Evolutionary conservation across 75 land plant genomes (phyloP).

Genomic region (Pseudotsuga menziesii): DNA sequence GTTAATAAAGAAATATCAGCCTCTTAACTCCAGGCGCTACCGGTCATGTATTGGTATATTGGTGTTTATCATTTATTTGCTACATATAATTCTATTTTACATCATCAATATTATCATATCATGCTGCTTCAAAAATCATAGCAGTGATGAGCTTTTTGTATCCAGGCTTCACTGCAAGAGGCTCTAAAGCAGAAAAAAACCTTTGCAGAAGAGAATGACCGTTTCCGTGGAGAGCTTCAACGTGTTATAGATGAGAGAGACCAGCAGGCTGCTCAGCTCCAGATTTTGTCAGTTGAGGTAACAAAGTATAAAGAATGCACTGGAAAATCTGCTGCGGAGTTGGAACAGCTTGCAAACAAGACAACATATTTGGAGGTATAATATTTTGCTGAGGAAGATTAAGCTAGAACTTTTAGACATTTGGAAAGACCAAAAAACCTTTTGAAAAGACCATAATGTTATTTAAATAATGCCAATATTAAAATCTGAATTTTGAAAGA

Average conservation of each 20-base stretch:
- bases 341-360: constrained; percentile 49
- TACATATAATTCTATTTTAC: neutral
- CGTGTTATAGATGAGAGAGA: constrained; percentile 77
- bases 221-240: constrained; percentile 65
- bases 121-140: neutral
- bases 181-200: constrained; percentile 49
- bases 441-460: neutral
- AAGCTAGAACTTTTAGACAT: neutral
- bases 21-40: neutral
- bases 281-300: constrained; percentile 52
- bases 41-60: neutral
- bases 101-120: neutral
- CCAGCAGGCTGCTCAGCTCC: constrained; percentile 27
- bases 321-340: constrained; percentile 51
- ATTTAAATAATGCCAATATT: neutral
- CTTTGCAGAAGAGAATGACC: constrained; percentile 46
- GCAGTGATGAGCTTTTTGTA: neutral
- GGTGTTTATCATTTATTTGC: neutral
- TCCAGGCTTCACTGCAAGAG: constrained; percentile 63
- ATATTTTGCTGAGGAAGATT: neutral
- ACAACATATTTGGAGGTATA: constrained; percentile 66
- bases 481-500: neutral
- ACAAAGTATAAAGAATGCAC: constrained; percentile 58
- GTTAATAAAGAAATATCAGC: neutral
- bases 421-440: neutral